Evolutionary conservation across 163 green algal species (phyloP), one percentile per base, ranked within the genome.

Genomic region (Volvox carteri): DNA sequence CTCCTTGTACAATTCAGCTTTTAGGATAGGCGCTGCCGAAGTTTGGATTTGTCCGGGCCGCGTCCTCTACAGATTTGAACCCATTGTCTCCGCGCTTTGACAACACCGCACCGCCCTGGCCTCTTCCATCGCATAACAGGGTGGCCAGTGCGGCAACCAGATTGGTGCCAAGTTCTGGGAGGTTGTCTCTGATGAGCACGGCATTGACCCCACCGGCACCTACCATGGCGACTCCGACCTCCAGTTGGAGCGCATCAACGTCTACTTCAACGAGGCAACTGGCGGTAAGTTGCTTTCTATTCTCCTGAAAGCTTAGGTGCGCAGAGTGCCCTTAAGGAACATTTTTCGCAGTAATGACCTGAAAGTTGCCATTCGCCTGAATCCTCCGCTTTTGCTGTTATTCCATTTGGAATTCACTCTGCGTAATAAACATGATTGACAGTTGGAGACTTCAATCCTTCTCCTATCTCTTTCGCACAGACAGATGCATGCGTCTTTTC

Each of bases 101-200:
- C 56, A 35, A 14, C 5, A 5, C 19, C 56, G 28, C 5, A 23
- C 56, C 9, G 9, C 56, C 9, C 56, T 23, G 56, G 19, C 62
- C 19, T n/a, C 52, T 3, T 46, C 18, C 44, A 9, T 37, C 7
- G 9, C 18, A 86, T 90, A 91, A 80, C 96, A 99, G 95, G 97
- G 94, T 73, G 97, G 97, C 85, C 97, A 99, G 94, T 99, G 97
- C 93, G 97, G 97, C 87, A 99, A 99, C 96, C 97, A 99, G 94
- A 99, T 99, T 85, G 97, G 97, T 90, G 97, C 97, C 93, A 99
- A 99, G 95, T 99, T 99, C 94, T 99, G 97, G 97, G 96, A 98
- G 95, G 96, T 99, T 18, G 95, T 99, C 19, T 98, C 94, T 87
- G 97, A 99, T 87, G 97, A 99, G 95, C 98, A 99, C 86, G 98